These are phyloP conservation scores for Anethum foeniculum DNA, from an alignment of 140 eudicot genomes.

Conservation along the genomic window DNA sequence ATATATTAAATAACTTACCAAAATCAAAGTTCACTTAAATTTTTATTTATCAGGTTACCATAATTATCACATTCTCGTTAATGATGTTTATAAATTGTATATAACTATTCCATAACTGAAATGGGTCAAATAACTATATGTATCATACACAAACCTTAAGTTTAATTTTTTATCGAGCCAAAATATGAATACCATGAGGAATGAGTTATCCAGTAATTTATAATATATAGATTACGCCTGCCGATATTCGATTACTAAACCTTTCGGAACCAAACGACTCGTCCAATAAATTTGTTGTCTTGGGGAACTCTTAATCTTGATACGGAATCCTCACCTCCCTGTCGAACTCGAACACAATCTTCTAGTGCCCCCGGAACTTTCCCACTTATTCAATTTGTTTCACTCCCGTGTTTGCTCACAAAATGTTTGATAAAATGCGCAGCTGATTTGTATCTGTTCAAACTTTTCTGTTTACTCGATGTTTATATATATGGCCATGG, in stretches of 20 bases:
- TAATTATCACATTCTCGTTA: too few species aligned
- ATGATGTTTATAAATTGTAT: too few species aligned
- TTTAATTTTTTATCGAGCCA: too few species aligned
- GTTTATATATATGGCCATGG: conserved; percentile 19
- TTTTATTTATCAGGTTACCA: too few species aligned
- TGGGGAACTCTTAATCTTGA: neutral
- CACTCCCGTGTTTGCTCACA: neutral
- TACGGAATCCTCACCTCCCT: neutral
- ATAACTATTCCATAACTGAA: too few species aligned
- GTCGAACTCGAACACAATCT: neutral
- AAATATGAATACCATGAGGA: too few species aligned
- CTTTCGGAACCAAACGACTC: neutral
- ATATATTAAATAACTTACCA: too few species aligned
- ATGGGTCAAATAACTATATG: too few species aligned
- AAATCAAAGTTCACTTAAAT: too few species aligned
- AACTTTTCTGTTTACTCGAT: neutral
- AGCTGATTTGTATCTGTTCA: neutral
- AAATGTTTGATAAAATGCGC: conserved; percentile 11
- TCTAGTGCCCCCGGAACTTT: neutral
- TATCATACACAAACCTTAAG: too few species aligned
- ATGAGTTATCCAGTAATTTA: too few species aligned
- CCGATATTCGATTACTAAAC: neutral
- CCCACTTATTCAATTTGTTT: neutral
- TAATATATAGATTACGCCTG: too few species aligned
- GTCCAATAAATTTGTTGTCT: neutral